Base-by-base conservation (phyloP, 306 rosid genomes). In the Gillenia trifoliata region DNA sequence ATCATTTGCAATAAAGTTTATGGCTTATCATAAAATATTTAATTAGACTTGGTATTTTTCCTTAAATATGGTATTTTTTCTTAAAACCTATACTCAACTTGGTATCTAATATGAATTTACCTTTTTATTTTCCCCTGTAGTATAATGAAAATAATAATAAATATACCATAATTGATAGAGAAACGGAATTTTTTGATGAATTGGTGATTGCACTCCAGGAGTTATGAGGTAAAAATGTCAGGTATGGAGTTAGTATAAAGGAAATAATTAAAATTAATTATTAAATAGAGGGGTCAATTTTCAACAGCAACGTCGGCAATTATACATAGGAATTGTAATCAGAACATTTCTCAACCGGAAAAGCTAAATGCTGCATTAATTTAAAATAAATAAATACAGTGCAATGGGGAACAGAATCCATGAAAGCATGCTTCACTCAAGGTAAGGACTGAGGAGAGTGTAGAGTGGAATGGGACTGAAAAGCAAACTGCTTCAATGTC, bases 251-350 rank as follows among this genome's bases (percentile, higher is more conserved):
- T n/a, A 38, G 8, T 8, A 23, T 8, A 30, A 28, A 62, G 26
- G 49, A 55, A 34, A 28, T 11, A 9, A 59, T 25, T 52, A 8
- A 52, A 11, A 11, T 15, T 31, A 11, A 11, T 15, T 31, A 40
- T 71, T 54, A 55, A 71, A 71, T 33, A 22, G 11, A 5, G 10
- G 31, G 4, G 8, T 40, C 31, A 0, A 28, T 36, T 30, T 66
- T 5, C 8, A 72, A 72, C 78, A 60, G 25, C 61, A 34, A 67
- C 34, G 81, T 70, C 36, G 50, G 78, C 75, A 56, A 81, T 55
- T 55, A 76, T 31, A 26, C 57, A 28, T 3, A 41, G 47, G 16
- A 71, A 64, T 57, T 49, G 68, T 26, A 70, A 45, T 47, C 73
- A 31, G 22, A 59, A 36, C 29, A 26, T 64, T 78, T 55, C 68